Base-by-base conservation (phyloP, 352 stramenopile genomes). In the Phytopythium litorale region DNA sequence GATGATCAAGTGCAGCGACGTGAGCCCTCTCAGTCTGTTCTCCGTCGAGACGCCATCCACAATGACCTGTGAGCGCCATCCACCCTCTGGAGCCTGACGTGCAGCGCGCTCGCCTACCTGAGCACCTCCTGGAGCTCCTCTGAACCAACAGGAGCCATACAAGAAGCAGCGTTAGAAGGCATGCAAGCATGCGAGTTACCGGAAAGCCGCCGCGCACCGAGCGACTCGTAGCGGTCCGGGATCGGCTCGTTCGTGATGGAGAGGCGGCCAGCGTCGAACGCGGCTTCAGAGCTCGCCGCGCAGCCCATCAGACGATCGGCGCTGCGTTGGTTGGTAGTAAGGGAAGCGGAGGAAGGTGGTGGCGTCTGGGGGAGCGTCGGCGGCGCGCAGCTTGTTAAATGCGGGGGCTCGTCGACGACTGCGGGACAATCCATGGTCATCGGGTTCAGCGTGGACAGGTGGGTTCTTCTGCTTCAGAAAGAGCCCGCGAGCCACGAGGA, bases 1-100 rank as follows among this genome's bases (percentile, higher is more conserved):
- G 25, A 92, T 59, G 55, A 94, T 88, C 46, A 93, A 68, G 43
- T 88, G 85, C 1, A 74, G 84, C 23, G 81, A 89, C 50, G 85
- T 73, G 15, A 93, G 67, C 13, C 81, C 84, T 50, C 81, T 72
- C 12, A 70, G 67, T 55, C 77, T 87, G 57, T 37, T 33, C n/a
- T 16, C 49, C 8, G 40, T 32, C 43, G 45, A 52, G 21, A 63
- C 2, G 13, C 56, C 38, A 45, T 11, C 18, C 42, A 48, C 6
- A 18, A 65, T n/a, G 21, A 18, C 46, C 15, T 2, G 33, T 58
- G 32, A 45, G 51, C 30, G 13, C 9, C 33, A 8, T 33, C 19
- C 35, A 6, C 40, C n/a, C 18, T 15, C 43, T 18, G 7, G 30
- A 18, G 16, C 6, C 42, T 49, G 0, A 18, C n/a, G 23, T 4